phyloP scores from a whole-genome alignment of 2,329 filamentous ascomycete species.

The Neofusicoccum parvum region DNA sequence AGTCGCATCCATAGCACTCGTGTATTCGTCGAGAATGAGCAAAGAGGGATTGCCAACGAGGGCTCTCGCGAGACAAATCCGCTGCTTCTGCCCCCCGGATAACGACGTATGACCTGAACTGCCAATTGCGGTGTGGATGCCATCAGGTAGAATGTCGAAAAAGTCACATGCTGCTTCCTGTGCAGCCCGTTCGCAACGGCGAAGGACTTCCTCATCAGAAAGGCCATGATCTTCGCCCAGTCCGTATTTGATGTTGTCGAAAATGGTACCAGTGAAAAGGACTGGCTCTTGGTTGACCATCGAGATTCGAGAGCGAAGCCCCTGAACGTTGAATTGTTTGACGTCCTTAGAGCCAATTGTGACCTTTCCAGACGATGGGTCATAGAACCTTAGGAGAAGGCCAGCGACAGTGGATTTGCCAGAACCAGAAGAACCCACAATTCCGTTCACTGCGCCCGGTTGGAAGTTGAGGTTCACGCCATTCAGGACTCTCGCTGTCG shows the following conservation, averaged over 20 bases:
- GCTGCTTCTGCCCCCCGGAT: constrained; percentile 42
- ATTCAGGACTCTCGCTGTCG: constrained; percentile 43
- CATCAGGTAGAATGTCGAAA: constrained; percentile 37
- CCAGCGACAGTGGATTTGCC: constrained; percentile 49
- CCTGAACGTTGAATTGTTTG: constrained; percentile 33
- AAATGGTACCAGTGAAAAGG: constrained; percentile 38
- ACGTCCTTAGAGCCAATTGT: constrained; percentile 38
- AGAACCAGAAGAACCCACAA: constrained; percentile 49
- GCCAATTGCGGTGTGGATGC: constrained; percentile 37
- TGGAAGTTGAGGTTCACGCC: constrained; percentile 39
- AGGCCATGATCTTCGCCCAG: constrained; percentile 47
- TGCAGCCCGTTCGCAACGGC: constrained; percentile 60
- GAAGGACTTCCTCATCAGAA: constrained; percentile 54
- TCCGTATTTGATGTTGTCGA: constrained; percentile 41
- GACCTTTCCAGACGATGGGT: constrained; percentile 34
- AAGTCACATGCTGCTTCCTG: constrained; percentile 66
- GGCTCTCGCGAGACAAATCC: constrained; percentile 40
- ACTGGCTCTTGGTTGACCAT: constrained; percentile 38
- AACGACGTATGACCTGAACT: constrained; percentile 48
- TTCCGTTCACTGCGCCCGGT: constrained; percentile 46
- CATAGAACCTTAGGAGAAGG: constrained; percentile 45
- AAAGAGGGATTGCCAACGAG: constrained; percentile 36
- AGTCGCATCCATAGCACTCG: constrained; percentile 37
- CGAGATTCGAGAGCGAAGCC: constrained; percentile 35
- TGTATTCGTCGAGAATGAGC: constrained; percentile 40